Base-by-base conservation (phyloP, 768 basidiomycete species). In the Suillus bovinus region DNA sequence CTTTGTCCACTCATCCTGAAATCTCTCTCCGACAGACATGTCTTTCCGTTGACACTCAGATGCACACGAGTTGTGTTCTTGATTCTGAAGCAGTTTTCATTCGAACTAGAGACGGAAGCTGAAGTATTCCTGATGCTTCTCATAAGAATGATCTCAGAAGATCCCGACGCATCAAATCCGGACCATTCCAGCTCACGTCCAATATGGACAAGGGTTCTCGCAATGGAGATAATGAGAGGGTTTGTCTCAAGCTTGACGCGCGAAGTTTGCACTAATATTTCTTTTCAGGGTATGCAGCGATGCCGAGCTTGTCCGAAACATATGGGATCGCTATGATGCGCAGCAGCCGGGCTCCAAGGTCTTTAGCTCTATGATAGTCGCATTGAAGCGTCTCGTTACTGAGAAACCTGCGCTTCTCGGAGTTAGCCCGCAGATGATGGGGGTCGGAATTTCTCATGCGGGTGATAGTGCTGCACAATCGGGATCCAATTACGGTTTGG, bases 21-120 rank as follows among this genome's bases (percentile, higher is more conserved):
- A 69, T 84, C 90, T 2, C 80, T 97, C 17, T 93, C 92, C 0
- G 91, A 95, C 47, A 81, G 87, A 34, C 88, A 92, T 0, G 73
- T 86, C 3, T 97, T 98, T 73, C 93, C 95, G 0, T 82, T 96
- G 57, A 91, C 90, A 0, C 83, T 99, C 5, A 89, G 96, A 59
- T 91, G 94, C 63, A 96, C 91, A 2, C 90, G 96, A 2, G 93
- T 99, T 34, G 89, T 98, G 39, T 99, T 96, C 77, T 82, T 98
- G 44, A 83, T 99, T 8, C 82, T 98, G 61, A 96, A 96, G 66
- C 92, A 95, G 58, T 98, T 97, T 75, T 89, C 89, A 2, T 77
- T 80, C 41, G 89, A 96, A 67, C 81, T 99, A 50, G 80, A 82
- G 59, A 88, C 87, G 0, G 94, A 98, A 73, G 82, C 91, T 0